Base-by-base conservation (phyloP, 2,329 filamentous ascomycete species). In the Dichotomopilus funicola region DNA sequence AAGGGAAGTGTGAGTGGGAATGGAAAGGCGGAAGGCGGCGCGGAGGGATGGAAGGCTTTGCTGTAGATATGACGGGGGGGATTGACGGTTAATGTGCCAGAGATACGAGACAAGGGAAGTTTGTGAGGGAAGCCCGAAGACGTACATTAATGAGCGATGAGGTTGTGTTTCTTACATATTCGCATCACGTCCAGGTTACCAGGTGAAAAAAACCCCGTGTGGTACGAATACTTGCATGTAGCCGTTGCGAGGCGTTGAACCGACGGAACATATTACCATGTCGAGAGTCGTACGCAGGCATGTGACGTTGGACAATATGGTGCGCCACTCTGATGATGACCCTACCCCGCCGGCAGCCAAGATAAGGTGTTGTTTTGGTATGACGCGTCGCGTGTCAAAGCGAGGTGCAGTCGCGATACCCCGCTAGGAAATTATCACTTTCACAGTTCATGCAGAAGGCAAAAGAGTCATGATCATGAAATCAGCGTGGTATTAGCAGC, bases 31-130 rank as follows among this genome's bases (percentile, higher is more conserved):
- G 37, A 38, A 12, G 37, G 8, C 37, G 37, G 37, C 8, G 8
- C 37, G 37, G 8, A 8, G 37, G 37, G 64, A 9, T 72, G 70
- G 71, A 69, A 61, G 60, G 62, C 70, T 2, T 43, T 72, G 31
- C 60, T 50, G 19, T 50, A 48, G 34, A 10, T 35, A 2, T 35
- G 6, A 31, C 8, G 8, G 19, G n/a, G n/a, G n/a, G n/a, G n/a
- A n/a, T n/a, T n/a, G n/a, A n/a, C n/a, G n/a, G n/a, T n/a, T n/a
- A n/a, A n/a, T n/a, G n/a, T n/a, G n/a, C n/a, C n/a, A n/a, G n/a
- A n/a, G n/a, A n/a, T n/a, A n/a, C n/a, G n/a, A n/a, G n/a, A n/a
- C n/a, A n/a, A n/a, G n/a, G n/a, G n/a, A n/a, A n/a, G n/a, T n/a
- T n/a, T n/a, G n/a, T n/a, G n/a, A 27, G 19, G 19, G 19, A 27